Evolutionary conservation across 805 yeast genomes (phyloP).

Genomic region (Metschnikowia henanensis): DNA sequence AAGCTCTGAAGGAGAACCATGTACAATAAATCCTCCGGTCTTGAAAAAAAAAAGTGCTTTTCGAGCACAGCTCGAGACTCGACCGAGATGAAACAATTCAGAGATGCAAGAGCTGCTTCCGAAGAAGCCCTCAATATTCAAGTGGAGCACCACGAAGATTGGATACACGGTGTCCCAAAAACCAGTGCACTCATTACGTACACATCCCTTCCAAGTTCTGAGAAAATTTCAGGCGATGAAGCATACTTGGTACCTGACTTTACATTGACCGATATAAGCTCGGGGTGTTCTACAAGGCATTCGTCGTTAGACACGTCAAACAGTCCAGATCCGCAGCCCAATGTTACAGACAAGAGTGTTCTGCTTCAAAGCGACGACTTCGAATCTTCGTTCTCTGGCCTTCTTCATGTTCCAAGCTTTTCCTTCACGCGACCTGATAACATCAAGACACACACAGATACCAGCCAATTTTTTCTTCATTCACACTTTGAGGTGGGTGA

Average conservation of each 20-base stretch:
- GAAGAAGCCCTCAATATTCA: conserved; percentile 9
- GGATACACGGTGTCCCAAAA: conserved; percentile 24
- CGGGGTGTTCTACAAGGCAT: conserved; percentile 4
- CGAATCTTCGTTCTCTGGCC: conserved; percentile 18
- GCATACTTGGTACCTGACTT: conserved; percentile 3
- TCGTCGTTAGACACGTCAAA: conserved; percentile 8
- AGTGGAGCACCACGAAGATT: conserved; percentile 4
- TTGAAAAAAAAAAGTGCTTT: too few species aligned
- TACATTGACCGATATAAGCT: conserved; percentile 4
- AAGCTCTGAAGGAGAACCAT: too few species aligned
- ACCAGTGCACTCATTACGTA: conserved; percentile 13
- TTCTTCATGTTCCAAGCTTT: conserved; percentile 17
- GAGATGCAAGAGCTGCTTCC: conserved; percentile 4
- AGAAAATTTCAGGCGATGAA: conserved; percentile 1
- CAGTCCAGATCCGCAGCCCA: neutral
- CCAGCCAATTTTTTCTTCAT: conserved; percentile 24
- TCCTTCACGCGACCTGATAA: conserved; percentile 10
- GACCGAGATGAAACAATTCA: conserved; percentile 5
- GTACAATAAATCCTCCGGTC: too few species aligned
- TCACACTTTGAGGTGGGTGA: conserved; percentile 33
- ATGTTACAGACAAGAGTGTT: neutral
- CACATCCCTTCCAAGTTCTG: conserved; percentile 1
- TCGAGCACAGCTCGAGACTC: neutral
- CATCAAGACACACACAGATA: neutral
- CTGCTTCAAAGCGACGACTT: conserved; percentile 15